Base-by-base conservation (phyloP, 192 early-diverging fungal species). In the Linnemannia zychae region DNA sequence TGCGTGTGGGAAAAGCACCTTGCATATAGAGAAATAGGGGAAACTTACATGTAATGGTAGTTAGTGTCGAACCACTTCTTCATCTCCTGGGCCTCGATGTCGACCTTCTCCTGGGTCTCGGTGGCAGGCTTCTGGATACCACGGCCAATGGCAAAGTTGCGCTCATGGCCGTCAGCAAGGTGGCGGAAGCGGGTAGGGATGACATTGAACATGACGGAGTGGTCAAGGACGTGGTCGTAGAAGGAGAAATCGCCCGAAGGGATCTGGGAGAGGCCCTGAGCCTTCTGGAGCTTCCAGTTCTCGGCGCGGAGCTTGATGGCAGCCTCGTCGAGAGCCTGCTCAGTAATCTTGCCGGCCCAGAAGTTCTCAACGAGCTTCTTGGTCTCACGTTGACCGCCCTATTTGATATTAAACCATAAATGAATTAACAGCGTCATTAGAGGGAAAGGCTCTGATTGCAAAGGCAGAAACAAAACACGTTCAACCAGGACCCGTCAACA, bases 31-130 rank as follows among this genome's bases (percentile, higher is more conserved):
- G 67, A 40, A 68, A 6, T 24, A 34, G 22, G 40, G 7, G 20
- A 28, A 53, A 76, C 49, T 60, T 75, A 75, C 74, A 78, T 77
- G 87, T 91, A 96, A 79, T 96, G 93, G 90, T 95, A 99, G 95
- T 99, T 99, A 80, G 98, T 98, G 89, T 99, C 97, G 87, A 99
- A 99, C 97, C 96, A 99, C 91, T 99, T 99, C 93, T 97, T 97
- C 98, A 99, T 99, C 90, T 99, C 97, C 86, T 97, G 94, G 71
- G 98, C 96, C 71, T 95, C 95, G 44, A 99, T 95, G 78, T 99
- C 97, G 75, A 98, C 89, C 87, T 91, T 90, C 68, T 88, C 89
- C 79, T 91, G 91, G 85, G 90, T 94, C 52, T 78, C 88, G 33
- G 93, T 91, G 34, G 87, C 92, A 33, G 91, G 67, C 80, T 91